Conservation (phyloP, 768 basidiomycete species). For the Pholiota molesta region DNA sequence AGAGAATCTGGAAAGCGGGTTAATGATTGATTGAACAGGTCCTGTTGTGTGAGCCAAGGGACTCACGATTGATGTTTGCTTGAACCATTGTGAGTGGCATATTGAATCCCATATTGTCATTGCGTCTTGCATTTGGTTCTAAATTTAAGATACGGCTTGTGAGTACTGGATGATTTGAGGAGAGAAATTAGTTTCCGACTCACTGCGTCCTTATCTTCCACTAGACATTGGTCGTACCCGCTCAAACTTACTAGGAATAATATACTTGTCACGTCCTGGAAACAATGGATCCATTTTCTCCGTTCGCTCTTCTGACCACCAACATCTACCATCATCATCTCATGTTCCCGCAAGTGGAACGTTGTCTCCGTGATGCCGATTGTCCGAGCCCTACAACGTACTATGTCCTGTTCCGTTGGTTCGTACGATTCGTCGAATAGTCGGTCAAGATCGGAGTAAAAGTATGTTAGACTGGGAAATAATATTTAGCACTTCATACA, state of each 20-base stretch:
- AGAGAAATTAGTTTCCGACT: slow-evolving; percentile 30
- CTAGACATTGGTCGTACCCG: slow-evolving; percentile 93
- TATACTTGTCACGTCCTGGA: slow-evolving; percentile 93
- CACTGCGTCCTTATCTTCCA: slow-evolving; percentile 91
- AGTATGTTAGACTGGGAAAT: slow-evolving; percentile 63
- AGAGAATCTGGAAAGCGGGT: slow-evolving; percentile 66
- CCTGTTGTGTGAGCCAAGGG: background rate
- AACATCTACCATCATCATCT: slow-evolving; percentile 93
- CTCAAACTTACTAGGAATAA: slow-evolving; percentile 89
- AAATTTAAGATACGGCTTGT: slow-evolving; percentile 12
- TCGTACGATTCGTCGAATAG: slow-evolving; percentile 73
- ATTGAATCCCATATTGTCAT: slow-evolving; percentile 99
- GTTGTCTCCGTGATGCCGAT: slow-evolving; percentile 91
- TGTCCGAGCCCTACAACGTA: slow-evolving; percentile 83
- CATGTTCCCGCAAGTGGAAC: slow-evolving; percentile 76
- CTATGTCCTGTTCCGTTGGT: slow-evolving; percentile 87
- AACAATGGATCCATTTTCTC: slow-evolving; percentile 94
- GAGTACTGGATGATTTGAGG: background rate
- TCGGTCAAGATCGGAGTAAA: slow-evolving; percentile 78
- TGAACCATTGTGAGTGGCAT: slow-evolving; percentile 98
- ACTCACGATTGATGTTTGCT: slow-evolving; percentile 87
- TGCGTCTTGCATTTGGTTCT: slow-evolving; percentile 99
- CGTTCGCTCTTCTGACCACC: slow-evolving; percentile 94
- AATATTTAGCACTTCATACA: background rate
- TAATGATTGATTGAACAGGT: background rate